Evolutionary conservation across 352 stramenopile species (phyloP).

Genomic region (Phytopythium chamaehyphon): DNA sequence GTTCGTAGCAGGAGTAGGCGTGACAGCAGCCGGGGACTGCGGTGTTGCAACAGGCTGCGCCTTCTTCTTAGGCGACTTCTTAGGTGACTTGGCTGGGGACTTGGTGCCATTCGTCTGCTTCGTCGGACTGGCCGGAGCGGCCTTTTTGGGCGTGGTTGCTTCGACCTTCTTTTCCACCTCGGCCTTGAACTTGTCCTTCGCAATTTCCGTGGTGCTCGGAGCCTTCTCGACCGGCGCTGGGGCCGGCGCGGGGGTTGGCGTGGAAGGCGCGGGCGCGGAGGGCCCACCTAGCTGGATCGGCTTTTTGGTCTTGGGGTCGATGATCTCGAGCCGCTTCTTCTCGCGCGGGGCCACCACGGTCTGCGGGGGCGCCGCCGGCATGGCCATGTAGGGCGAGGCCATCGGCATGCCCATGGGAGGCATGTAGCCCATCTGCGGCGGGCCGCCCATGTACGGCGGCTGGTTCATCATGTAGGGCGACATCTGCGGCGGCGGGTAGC

Average conservation of each 20-base stretch:
- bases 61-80: constrained; percentile 21
- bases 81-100: constrained; percentile 6
- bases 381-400: constrained; percentile 22
- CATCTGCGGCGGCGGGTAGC: constrained; percentile 35
- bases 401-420: constrained; percentile 44
- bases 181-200: constrained; percentile 13
- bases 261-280: not conserved
- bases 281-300: constrained; percentile 23
- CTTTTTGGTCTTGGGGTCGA: constrained; percentile 50
- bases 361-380: constrained; percentile 27
- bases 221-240: not conserved
- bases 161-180: constrained; percentile 17
- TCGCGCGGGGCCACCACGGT: constrained; percentile 37
- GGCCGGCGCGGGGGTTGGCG: not conserved
- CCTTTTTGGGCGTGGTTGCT: constrained; percentile 2
- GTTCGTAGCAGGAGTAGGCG: constrained; percentile 1
- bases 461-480: constrained; percentile 52
- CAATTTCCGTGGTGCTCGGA: constrained; percentile 17
- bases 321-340: constrained; percentile 39
- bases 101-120: constrained; percentile 13
- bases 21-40: not conserved
- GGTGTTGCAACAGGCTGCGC: not conserved
- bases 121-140: constrained; percentile 2
- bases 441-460: constrained; percentile 23
- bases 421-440: constrained; percentile 36